Conservation (phyloP, 2,329 filamentous ascomycete genomes). For the Hypoxylon sp. region DNA sequence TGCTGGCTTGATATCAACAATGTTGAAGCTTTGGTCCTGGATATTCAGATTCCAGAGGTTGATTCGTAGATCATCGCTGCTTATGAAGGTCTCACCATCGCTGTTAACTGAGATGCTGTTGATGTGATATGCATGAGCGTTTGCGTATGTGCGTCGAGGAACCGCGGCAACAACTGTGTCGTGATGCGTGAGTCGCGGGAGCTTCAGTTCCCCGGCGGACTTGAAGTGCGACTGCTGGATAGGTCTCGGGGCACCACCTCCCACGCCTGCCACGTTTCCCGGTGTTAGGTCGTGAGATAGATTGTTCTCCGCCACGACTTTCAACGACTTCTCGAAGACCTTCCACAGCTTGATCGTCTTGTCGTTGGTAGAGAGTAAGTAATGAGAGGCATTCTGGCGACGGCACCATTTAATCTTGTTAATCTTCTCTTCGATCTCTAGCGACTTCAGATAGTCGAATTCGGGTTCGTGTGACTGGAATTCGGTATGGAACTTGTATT, state of each 20-base stretch:
- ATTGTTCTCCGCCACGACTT: constrained; percentile 99
- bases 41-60: constrained; percentile 99
- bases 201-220: constrained; percentile 82
- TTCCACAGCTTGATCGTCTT: constrained; percentile 99
- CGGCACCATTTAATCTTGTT: constrained; percentile 99
- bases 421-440: constrained; percentile 99
- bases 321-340: constrained; percentile 98
- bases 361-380: constrained; percentile 97
- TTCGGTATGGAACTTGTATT: constrained; percentile 99
- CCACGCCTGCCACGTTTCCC: constrained; percentile 69
- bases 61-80: constrained; percentile 95
- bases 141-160: constrained; percentile 94
- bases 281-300: constrained; percentile 93
- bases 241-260: constrained; percentile 78
- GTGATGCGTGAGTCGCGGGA: constrained; percentile 95
- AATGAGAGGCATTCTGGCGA: constrained; percentile 97
- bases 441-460: constrained; percentile 98
- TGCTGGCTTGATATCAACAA: constrained; percentile 98
- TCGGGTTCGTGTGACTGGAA: constrained; percentile 99
- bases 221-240: constrained; percentile 80
- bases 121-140: constrained; percentile 99
- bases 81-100: constrained; percentile 98
- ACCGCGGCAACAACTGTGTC: constrained; percentile 98
- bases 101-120: constrained; percentile 99
- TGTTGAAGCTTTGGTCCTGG: constrained; percentile 99